Base-by-base conservation (phyloP, 1,139 yeast species). In the Yarrowia galli region DNA sequence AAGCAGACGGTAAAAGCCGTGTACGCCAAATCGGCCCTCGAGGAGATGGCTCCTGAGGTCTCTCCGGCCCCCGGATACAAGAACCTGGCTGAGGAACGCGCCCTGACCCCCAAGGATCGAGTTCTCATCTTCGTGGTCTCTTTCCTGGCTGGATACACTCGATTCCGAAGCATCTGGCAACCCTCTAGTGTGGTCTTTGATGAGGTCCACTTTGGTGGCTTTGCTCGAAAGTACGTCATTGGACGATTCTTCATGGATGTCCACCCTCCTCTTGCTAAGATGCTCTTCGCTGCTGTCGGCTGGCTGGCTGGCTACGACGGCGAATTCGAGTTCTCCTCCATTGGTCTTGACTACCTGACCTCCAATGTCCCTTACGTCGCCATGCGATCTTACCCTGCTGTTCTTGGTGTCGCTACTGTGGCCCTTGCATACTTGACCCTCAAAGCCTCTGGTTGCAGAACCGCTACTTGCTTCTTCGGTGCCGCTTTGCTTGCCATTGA, bases 201-300 rank as follows among this genome's bases (percentile, higher is more conserved):
- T 80, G 99, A 96, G 77, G 99, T 95, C 40, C 90, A 87, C 74
- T 85, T 87, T 69, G 91, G 93, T 15, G 87, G 87, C 5, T 87
- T 86, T 75, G 88, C 95, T 66, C 83, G 86, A 69, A 82, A 84
- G 69, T 91, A 89, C 79, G 78, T 82, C 70, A 79, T 79, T 51
- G 91, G 92, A n/a, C 81, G 83, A 54, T 88, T 91, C 78, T 96
- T 92, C 78, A 95, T 96, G 77, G 99, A 96, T 79, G 86, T 96
- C 69, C 99, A 96, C 79, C 99, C 99, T 48, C 99, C 99, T 22
- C 89, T 96, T 79, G 99, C 98, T 66, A 96, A 96, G 79, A 82
- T 96, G 78, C 83, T 93, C 73, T 90, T 92, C 79, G 99, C 98
- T 0, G 85, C 87, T 70, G 95, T 89, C 61, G 99, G 99, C 45